Conservation (phyloP, 140 eudicot species). For the Stevia rebaudiana region DNA sequence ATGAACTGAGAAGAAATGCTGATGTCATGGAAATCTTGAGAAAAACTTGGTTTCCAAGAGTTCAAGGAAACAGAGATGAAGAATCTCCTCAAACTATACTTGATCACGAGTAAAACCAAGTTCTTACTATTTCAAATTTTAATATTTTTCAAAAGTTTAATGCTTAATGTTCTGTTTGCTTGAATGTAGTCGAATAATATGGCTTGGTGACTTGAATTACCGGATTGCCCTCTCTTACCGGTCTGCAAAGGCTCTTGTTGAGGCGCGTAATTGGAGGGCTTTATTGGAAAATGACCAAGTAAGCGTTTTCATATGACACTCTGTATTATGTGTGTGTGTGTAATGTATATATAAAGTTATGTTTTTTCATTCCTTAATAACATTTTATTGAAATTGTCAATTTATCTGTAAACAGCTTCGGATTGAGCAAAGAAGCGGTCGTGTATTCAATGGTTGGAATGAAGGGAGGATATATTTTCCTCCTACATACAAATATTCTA, state of each 20-base stretch:
- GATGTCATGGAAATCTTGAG: conserved; percentile 76
- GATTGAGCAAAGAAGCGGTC: conserved; percentile 71
- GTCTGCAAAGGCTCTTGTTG: conserved; percentile 82
- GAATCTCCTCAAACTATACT: conserved; percentile 71
- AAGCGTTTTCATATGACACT: conserved; percentile 2
- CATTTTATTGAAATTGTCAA: neutral
- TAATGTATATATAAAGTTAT: neutral
- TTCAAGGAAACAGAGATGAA: conserved; percentile 50
- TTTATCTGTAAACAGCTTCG: conserved; percentile 43
- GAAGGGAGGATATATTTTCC: conserved; percentile 94
- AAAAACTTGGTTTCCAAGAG: conserved; percentile 83
- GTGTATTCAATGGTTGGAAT: conserved; percentile 80
- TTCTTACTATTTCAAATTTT: neutral
- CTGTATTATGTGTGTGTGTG: neutral
- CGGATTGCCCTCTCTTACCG: conserved; percentile 79
- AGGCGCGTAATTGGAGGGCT: conserved; percentile 78
- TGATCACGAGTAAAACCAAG: conserved; percentile 68
- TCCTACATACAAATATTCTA: conserved; percentile 90
- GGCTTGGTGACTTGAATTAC: conserved; percentile 97
- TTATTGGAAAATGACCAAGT: conserved; percentile 90
- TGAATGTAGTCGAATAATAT: conserved; percentile 64
- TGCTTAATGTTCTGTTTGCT: conserved; percentile 14
- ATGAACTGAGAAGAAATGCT: conserved; percentile 71
- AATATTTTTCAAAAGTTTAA: neutral
- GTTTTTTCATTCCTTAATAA: neutral